Evolutionary conservation across 345 rosid genomes (phyloP).

Genomic region (Syzygium jambos): DNA sequence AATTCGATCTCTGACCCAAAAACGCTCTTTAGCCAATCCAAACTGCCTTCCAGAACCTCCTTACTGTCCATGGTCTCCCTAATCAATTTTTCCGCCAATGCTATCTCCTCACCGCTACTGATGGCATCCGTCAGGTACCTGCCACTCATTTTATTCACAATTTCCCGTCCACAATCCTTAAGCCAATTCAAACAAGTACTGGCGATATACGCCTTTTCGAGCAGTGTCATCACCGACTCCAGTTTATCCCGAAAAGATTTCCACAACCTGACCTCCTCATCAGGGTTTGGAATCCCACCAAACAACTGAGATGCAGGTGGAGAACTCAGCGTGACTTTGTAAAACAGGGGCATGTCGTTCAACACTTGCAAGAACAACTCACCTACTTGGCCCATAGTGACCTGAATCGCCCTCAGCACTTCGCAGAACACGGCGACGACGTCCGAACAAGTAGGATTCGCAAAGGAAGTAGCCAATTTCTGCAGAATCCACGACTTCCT

Average conservation of each 20-base stretch:
- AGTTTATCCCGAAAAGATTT: constrained; percentile 69
- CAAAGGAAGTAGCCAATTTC: constrained; percentile 41
- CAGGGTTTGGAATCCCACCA: constrained; percentile 93
- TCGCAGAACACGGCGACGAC: constrained; percentile 65
- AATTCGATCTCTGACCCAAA: constrained; percentile 94
- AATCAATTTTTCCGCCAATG: constrained; percentile 66
- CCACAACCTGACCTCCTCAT: constrained; percentile 90
- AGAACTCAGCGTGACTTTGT: constrained; percentile 68
- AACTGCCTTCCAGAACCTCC: constrained; percentile 78
- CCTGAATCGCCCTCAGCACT: constrained; percentile 65
- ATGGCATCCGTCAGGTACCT: constrained; percentile 59
- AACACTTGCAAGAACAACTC: constrained; percentile 81
- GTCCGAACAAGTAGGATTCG: constrained; percentile 18
- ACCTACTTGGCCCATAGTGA: constrained; percentile 83
- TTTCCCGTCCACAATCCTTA: constrained; percentile 57
- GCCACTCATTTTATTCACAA: constrained; percentile 56
- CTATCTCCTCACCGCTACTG: constrained; percentile 64
- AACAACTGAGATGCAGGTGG: constrained; percentile 95
- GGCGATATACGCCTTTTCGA: constrained; percentile 49
- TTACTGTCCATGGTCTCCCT: constrained; percentile 79
- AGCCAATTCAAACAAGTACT: constrained; percentile 72
- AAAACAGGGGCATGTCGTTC: constrained; percentile 88
- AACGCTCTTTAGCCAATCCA: constrained; percentile 91
- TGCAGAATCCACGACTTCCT: constrained; percentile 77
- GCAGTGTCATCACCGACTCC: constrained; percentile 46